Conservation (phyloP, 2,329 filamentous ascomycete genomes). For the Blumeria hordei region DNA sequence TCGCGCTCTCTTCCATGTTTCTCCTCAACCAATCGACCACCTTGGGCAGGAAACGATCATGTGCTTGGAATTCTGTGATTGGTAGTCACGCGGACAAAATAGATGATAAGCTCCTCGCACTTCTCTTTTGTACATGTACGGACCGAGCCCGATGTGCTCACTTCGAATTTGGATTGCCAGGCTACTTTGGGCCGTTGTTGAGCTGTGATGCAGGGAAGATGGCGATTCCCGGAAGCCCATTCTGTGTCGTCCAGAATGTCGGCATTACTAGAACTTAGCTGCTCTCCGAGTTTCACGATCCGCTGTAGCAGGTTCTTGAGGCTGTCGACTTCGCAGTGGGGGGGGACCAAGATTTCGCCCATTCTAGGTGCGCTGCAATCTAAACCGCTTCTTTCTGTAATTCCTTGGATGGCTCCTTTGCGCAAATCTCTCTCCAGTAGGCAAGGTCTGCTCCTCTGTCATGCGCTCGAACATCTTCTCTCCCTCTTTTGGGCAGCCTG, state of each 20-base stretch:
- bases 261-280: not conserved
- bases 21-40: not conserved
- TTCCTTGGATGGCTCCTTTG: not conserved
- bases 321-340: not conserved
- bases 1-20: not conserved
- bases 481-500: too few species aligned
- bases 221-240: not conserved
- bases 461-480: too few species aligned
- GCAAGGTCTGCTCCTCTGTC: too few species aligned
- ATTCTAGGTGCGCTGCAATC: not conserved
- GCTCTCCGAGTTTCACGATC: not conserved
- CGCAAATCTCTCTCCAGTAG: too few species aligned
- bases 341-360: not conserved
- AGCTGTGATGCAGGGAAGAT: not conserved
- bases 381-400: not conserved
- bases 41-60: not conserved
- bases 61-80: not conserved
- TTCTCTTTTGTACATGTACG: not conserved
- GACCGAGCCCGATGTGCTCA: not conserved
- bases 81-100: not conserved
- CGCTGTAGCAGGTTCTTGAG: not conserved
- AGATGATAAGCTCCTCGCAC: not conserved
- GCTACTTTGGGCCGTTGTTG: not conserved
- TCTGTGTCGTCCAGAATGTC: not conserved
- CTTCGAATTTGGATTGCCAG: not conserved